Evolutionary conservation across 352 stramenopile genomes (phyloP).

Genomic region (Globisporangium heterothallicum): DNA sequence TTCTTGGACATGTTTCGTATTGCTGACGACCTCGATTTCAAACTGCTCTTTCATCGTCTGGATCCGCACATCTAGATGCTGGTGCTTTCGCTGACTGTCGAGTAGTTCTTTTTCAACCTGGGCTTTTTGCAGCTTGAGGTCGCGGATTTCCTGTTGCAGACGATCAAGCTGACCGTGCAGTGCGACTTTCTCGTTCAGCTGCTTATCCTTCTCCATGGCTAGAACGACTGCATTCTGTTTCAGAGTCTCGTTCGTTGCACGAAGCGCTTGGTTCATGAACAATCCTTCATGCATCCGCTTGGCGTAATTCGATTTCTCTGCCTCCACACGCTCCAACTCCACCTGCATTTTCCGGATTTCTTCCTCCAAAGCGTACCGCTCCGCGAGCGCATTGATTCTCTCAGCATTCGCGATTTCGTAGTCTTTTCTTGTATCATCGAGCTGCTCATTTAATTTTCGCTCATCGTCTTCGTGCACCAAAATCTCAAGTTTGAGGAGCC

Average conservation of each 20-base stretch:
- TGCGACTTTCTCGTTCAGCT: constrained; percentile 28
- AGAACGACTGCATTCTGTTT: constrained; percentile 54
- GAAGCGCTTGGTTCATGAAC: constrained; percentile 73
- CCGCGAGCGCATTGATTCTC: constrained; percentile 52
- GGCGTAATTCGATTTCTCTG: constrained; percentile 52
- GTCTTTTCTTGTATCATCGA: constrained; percentile 52
- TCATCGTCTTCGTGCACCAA: constrained; percentile 64
- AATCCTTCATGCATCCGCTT: constrained; percentile 69
- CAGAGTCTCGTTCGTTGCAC: constrained; percentile 51
- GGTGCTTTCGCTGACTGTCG: constrained; percentile 37
- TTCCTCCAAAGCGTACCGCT: constrained; percentile 53
- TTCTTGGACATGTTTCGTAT: constrained; percentile 27
- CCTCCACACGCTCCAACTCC: constrained; percentile 45
- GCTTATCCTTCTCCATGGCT: constrained; percentile 59
- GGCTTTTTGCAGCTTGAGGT: constrained; percentile 32
- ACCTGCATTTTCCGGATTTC: constrained; percentile 53
- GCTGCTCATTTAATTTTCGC: constrained; percentile 48
- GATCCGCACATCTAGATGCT: constrained; percentile 40
- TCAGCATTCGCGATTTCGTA: constrained; percentile 68
- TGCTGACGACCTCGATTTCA: constrained; percentile 46
- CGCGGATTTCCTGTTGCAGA: constrained; percentile 22
- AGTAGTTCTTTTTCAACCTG: constrained; percentile 42
- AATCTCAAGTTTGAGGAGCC: constrained; percentile 59
- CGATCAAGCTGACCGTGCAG: constrained; percentile 28
- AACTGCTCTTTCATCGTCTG: constrained; percentile 69